phyloP scores from a whole-genome alignment of 805 yeast species.

The Yarrowia deformans region DNA sequence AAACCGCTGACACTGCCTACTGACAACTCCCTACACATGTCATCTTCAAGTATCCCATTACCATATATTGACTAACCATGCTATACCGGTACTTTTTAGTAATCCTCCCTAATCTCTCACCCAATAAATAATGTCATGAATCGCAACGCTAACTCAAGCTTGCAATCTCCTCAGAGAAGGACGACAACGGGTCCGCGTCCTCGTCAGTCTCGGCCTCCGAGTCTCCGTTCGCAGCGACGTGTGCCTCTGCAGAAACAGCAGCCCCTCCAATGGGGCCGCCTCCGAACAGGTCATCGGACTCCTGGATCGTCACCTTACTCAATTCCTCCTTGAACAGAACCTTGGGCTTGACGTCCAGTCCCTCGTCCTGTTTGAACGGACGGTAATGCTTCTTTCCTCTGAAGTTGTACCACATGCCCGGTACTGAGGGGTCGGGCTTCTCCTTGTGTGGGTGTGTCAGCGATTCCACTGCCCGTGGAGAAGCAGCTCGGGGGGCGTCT shows the following conservation, averaged over 20 bases:
- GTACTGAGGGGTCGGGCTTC: conserved; percentile 25
- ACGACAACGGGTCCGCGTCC: conserved; percentile 29
- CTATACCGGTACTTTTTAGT: conserved; percentile 6
- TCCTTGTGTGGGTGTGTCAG: conserved; percentile 14
- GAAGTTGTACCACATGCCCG: conserved; percentile 33
- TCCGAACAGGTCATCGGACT: conserved; percentile 11
- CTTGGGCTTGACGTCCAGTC: conserved; percentile 25
- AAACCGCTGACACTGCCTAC: too few relatives aligned
- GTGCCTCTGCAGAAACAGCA: background rate
- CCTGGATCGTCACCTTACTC: background rate
- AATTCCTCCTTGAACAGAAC: conserved; percentile 27
- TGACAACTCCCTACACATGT: background rate
- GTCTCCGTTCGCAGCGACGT: background rate
- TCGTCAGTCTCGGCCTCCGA: conserved; percentile 38
- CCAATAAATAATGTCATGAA: conserved; percentile 17
- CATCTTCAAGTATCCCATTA: background rate
- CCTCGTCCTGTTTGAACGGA: conserved; percentile 36
- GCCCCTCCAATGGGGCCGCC: conserved; percentile 9
- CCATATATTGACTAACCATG: conserved; percentile 11
- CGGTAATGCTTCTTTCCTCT: conserved; percentile 37
- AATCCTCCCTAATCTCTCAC: background rate
- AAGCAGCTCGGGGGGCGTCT: conserved; percentile 11
- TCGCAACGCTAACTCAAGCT: conserved; percentile 1
- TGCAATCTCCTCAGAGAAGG: conserved; percentile 35
- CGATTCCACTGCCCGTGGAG: background rate